phyloP scores from a whole-genome alignment of 2,329 filamentous ascomycete genomes.

The Colletotrichum simmondsii region DNA sequence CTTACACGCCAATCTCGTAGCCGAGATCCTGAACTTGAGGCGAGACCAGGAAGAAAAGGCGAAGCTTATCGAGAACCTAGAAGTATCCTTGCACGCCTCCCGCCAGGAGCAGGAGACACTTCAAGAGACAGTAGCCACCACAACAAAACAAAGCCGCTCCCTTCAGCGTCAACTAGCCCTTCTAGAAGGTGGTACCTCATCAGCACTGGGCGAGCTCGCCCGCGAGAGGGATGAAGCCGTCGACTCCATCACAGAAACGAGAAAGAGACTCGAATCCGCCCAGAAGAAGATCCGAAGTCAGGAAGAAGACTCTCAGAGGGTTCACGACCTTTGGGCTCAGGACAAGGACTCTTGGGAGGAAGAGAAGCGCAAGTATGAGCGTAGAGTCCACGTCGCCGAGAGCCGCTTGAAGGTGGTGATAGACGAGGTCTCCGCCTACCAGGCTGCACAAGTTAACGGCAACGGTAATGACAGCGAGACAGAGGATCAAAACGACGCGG shows the following conservation, averaged over 20 bases:
- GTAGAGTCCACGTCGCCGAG: constrained; percentile 90
- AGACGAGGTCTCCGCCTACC: constrained; percentile 83
- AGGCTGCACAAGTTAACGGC: constrained; percentile 62
- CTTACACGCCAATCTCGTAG: constrained; percentile 91
- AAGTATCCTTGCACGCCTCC: constrained; percentile 76
- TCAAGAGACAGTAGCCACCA: constrained; percentile 69
- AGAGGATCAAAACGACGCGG: constrained; percentile 74
- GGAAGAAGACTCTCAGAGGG: constrained; percentile 84
- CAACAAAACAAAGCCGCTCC: constrained; percentile 80
- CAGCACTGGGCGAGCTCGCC: constrained; percentile 84
- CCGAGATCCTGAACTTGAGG: constrained; percentile 88
- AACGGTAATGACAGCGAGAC: constrained; percentile 64
- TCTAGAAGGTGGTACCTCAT: constrained; percentile 88
- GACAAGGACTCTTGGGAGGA: constrained; percentile 89
- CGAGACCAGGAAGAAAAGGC: constrained; percentile 92
- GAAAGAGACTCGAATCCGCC: constrained; percentile 78
- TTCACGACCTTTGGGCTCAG: constrained; percentile 82
- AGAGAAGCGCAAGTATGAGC: constrained; percentile 84
- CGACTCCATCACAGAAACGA: constrained; percentile 76
- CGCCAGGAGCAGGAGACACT: constrained; percentile 81
- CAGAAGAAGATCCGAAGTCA: constrained; percentile 83
- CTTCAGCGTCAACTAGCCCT: constrained; percentile 87
- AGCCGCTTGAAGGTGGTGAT: constrained; percentile 84
- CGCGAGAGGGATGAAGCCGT: constrained; percentile 88
- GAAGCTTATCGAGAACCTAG: constrained; percentile 86